Evolutionary conservation across 495 filamentous ascomycete species (phyloP).

Genomic region (Aspergillus campestris): DNA sequence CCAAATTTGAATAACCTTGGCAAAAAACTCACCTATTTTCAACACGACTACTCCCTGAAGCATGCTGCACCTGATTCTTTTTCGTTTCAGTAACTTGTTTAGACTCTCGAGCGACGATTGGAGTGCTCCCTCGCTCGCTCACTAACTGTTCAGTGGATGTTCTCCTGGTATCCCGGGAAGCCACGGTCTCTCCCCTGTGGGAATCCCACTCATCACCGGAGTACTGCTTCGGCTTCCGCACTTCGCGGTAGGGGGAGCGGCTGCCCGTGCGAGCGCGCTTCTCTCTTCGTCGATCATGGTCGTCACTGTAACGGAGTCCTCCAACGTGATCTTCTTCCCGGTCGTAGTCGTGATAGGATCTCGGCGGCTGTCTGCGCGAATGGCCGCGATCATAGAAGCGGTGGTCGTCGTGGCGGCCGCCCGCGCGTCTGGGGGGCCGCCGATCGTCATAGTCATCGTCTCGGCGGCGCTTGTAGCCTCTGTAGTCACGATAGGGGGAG

Average conservation of each 20-base stretch:
- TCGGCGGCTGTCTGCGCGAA: slow-evolving; percentile 26
- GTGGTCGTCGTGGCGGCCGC: slow-evolving; percentile 25
- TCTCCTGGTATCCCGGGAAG: slow-evolving; percentile 18
- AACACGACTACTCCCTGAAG: slow-evolving; percentile 17
- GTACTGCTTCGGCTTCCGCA: slow-evolving; percentile 36
- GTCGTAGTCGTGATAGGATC: slow-evolving; percentile 60
- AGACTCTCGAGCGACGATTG: slow-evolving; percentile 45
- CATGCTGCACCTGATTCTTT: slow-evolving; percentile 51
- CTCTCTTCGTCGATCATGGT: slow-evolving; percentile 47
- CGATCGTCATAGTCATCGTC: slow-evolving; percentile 52
- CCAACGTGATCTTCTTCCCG: slow-evolving; percentile 42
- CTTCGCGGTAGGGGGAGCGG: slow-evolving; percentile 42
- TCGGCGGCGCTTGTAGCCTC: slow-evolving; percentile 60
- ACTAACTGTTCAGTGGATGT: slow-evolving; percentile 53
- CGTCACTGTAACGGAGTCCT: slow-evolving; percentile 45
- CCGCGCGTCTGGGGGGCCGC: slow-evolving; percentile 31
- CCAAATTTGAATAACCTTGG: neutral
- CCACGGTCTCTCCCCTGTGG: slow-evolving; percentile 10
- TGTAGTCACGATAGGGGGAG: slow-evolving; percentile 36
- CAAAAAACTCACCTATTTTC: slow-evolving; percentile 36
- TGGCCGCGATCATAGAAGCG: slow-evolving; percentile 21
- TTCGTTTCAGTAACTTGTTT: slow-evolving; percentile 60
- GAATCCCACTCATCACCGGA: slow-evolving; percentile 28
- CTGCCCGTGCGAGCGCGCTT: slow-evolving; percentile 63
- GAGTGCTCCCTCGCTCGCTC: slow-evolving; percentile 55